A percentile compares a stretch with the other conserved stretches of the same genome.
These are phyloP conservation scores for Claviceps fusiformis DNA, from an alignment of 2,329 filamentous ascomycete genomes.

Conservation along the genomic window DNA sequence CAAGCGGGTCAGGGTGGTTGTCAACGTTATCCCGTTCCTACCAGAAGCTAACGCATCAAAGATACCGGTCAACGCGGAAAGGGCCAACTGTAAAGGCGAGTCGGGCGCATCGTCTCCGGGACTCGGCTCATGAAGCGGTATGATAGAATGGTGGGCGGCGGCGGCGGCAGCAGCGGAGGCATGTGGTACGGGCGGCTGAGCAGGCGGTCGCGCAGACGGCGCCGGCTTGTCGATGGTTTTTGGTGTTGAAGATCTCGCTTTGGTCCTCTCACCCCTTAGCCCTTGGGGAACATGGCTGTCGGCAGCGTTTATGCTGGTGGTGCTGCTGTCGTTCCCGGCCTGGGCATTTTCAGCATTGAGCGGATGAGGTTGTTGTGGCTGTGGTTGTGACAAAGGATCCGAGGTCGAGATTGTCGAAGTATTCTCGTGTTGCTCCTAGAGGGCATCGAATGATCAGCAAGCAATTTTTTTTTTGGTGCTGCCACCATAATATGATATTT, in stretches of 20 bases:
- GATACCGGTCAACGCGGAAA: slow-evolving; percentile 14
- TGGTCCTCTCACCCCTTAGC: neutral
- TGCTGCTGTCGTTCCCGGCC: slow-evolving; percentile 8
- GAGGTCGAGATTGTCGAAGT: slow-evolving; percentile 8
- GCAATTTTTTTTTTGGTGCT: neutral
- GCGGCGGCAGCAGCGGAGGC: neutral
- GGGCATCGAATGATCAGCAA: slow-evolving; percentile 1
- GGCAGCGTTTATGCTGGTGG: slow-evolving; percentile 7
- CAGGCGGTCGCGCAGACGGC: neutral
- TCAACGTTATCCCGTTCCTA: slow-evolving; percentile 13
- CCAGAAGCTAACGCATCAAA: slow-evolving; percentile 7
- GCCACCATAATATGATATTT: neutral
- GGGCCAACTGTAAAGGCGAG: slow-evolving; percentile 14
- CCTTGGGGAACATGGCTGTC: neutral
- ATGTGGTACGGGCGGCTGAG: neutral
- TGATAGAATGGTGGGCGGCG: neutral
- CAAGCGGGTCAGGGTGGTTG: slow-evolving; percentile 15
- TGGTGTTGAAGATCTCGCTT: neutral
- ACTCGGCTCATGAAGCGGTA: slow-evolving; percentile 1
- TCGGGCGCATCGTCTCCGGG: neutral
- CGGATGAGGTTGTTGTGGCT: slow-evolving; percentile 7
- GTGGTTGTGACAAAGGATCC: neutral
- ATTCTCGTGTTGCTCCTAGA: slow-evolving; percentile 15
- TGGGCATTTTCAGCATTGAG: slow-evolving; percentile 5
- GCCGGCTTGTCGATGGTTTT: neutral